Evolutionary conservation across 1,139 yeast species (phyloP).

Genomic region (Saccharomyces hybrid): DNA sequence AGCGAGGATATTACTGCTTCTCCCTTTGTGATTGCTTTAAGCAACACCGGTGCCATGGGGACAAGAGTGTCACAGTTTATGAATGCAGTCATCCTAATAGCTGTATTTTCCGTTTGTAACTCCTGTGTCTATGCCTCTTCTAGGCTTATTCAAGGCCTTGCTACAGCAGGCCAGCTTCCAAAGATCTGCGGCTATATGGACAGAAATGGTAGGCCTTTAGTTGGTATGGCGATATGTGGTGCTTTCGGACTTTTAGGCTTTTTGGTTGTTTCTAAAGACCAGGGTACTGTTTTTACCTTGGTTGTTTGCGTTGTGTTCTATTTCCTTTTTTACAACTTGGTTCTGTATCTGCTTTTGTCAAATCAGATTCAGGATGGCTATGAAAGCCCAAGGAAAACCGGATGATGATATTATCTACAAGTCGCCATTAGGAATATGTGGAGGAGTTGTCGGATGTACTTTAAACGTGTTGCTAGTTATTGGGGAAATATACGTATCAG

Average conservation of each 20-base stretch:
- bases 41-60: slow-evolving; percentile 53
- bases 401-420: slow-evolving; percentile 49
- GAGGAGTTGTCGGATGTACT: slow-evolving; percentile 40
- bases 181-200: slow-evolving; percentile 52
- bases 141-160: slow-evolving; percentile 73
- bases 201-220: slow-evolving; percentile 58
- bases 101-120: slow-evolving; percentile 66
- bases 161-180: slow-evolving; percentile 78
- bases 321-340: slow-evolving; percentile 72
- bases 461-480: slow-evolving; percentile 42
- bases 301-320: slow-evolving; percentile 79
- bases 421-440: slow-evolving; percentile 46
- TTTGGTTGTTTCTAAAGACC: slow-evolving; percentile 51
- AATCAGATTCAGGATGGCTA: slow-evolving; percentile 70
- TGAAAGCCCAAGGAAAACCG: slow-evolving; percentile 57
- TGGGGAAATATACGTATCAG: slow-evolving; percentile 61
- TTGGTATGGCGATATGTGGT: slow-evolving; percentile 54
- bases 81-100: slow-evolving; percentile 62
- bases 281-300: slow-evolving; percentile 62
- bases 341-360: slow-evolving; percentile 76
- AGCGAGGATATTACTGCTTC: slow-evolving; percentile 36
- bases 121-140: slow-evolving; percentile 74
- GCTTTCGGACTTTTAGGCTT: slow-evolving; percentile 82
- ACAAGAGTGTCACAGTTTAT: slow-evolving; percentile 41
- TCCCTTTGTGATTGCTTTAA: slow-evolving; percentile 62